A percentile compares a stretch with the other conserved stretches of the same genome.
Evolutionary conservation across 2,329 filamentous ascomycete species (phyloP).

Genomic region (Penicillium frequentans): DNA sequence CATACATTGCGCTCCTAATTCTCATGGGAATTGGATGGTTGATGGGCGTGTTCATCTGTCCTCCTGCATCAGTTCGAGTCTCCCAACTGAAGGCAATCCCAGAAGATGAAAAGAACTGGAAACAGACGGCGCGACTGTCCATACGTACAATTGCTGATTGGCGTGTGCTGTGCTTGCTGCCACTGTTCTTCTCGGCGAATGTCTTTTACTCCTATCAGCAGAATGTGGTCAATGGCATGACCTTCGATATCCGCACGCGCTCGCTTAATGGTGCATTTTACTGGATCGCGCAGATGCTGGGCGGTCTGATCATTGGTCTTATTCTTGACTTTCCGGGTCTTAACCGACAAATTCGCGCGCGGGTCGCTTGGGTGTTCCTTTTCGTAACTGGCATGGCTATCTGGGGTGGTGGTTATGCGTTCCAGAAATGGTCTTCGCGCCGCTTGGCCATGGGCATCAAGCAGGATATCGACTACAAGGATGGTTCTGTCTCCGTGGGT

Average conservation of each 20-base stretch:
- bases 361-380: slow-evolving; percentile 48
- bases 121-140: slow-evolving; percentile 31
- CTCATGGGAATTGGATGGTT: slow-evolving; percentile 54
- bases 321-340: slow-evolving; percentile 44
- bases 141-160: slow-evolving; percentile 42
- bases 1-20: slow-evolving; percentile 52
- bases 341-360: slow-evolving; percentile 48
- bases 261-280: slow-evolving; percentile 57
- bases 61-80: slow-evolving; percentile 45
- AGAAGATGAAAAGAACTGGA: slow-evolving; percentile 43
- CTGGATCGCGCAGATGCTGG: slow-evolving; percentile 59
- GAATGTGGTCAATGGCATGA: slow-evolving; percentile 55
- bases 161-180: slow-evolving; percentile 51
- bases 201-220: slow-evolving; percentile 60
- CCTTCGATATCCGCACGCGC: slow-evolving; percentile 58
- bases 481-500: slow-evolving; percentile 54
- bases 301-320: slow-evolving; percentile 46
- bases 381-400: slow-evolving; percentile 54
- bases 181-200: slow-evolving; percentile 58
- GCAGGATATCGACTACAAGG: slow-evolving; percentile 51
- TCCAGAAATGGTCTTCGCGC: slow-evolving; percentile 59
- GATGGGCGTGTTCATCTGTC: slow-evolving; percentile 51
- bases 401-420: slow-evolving; percentile 64
- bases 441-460: slow-evolving; percentile 41
- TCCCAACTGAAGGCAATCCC: slow-evolving; percentile 38